Base-by-base conservation (phyloP, 306 rosid species). In the Dalbergia cochinchinensis region DNA sequence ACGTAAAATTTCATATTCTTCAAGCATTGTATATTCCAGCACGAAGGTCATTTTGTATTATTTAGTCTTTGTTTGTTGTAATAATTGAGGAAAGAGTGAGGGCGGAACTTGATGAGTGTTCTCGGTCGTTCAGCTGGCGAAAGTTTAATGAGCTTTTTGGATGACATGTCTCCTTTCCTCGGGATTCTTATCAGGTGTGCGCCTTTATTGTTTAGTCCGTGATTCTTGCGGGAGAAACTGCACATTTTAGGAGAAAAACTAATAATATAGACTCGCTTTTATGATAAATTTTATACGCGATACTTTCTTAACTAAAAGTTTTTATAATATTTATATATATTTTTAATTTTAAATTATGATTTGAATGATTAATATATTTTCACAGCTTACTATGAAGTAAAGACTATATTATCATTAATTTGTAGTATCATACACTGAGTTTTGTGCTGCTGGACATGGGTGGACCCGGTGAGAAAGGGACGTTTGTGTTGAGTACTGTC, bases 21-120 rank as follows among this genome's bases (percentile, higher is more conserved):
- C 53, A 39, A 37, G 76, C 47, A 5, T 78, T 69, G 62, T 59
- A 59, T 44, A 78, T 69, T 77, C 58, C 75, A 55, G 60, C 59
- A 19, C 35, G 61, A 67, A 44, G 48, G 44, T 59, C 50, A 18
- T 31, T 14, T 22, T 79, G 53, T 70, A 69, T 60, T 55, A 5
- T 48, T 51, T 18, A 31, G 44, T 58, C 5, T 37, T 37, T 37
- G 26, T 54, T 65, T 65, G 41, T 16, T 54, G 74, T 64, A 60
- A 50, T 79, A 51, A 60, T 8, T 61, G 6, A 61, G 18, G 61
- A 48, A 58, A 8, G 39, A 57, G 5, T 34, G 35, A 19, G n/a
- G 47, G 35, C 3, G 55, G 45, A 18, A 47, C 10, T 33, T n/a
- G 65, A 39, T 41, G 8, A 48, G 12, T 39, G 14, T 35, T 35